Base-by-base conservation (phyloP, 176 grass and related monocot species). In the Phoenix roebelenii region DNA sequence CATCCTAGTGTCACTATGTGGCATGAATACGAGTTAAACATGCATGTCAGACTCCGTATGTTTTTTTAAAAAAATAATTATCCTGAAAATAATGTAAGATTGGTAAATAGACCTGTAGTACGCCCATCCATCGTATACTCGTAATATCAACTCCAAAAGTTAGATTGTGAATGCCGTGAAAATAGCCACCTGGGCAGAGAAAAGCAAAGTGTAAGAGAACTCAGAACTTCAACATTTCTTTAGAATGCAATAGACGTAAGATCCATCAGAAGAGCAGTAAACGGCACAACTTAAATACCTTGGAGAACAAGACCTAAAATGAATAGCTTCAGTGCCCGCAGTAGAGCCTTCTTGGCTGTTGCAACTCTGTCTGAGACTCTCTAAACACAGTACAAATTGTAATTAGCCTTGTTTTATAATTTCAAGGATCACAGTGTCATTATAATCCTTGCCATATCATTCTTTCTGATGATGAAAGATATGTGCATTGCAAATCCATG, bases 261-360 rank as follows among this genome's bases (percentile, higher is more conserved):
- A 44, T 9, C 10, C 35, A 44, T 26, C 16, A 16, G 7, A 63
- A 16, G 7, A 63, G 5, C 19, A 70, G 26, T 54, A 61, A 1
- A 54, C 19, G n/a, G 23, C 26, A 29, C 53, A 49, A 72, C 71
- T 65, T 30, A 60, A 49, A 26, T 85, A 95, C 89, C 85, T 85
- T 95, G 85, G 2, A 95, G 66, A 30, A 95, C 16, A 16, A 95
- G 65, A 59, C 89, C 89, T 10, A 85, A 48, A 69, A 88, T 50
- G 64, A 89, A 89, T 26, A 95, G 76, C 50, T 95, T 95, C 20
- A 74, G 17, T 58, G 82, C 75, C 10, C 85, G 32, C 9, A 95
- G 63, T 3, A 80, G 12, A 5, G 79, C 85, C 59, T 83, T 89
- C 54, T 78, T 80, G 44, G 84, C 89, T 59, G 79, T 76, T 10